phyloP scores from a whole-genome alignment of 23 red algal genomes.

The Agarophyton chilense region DNA sequence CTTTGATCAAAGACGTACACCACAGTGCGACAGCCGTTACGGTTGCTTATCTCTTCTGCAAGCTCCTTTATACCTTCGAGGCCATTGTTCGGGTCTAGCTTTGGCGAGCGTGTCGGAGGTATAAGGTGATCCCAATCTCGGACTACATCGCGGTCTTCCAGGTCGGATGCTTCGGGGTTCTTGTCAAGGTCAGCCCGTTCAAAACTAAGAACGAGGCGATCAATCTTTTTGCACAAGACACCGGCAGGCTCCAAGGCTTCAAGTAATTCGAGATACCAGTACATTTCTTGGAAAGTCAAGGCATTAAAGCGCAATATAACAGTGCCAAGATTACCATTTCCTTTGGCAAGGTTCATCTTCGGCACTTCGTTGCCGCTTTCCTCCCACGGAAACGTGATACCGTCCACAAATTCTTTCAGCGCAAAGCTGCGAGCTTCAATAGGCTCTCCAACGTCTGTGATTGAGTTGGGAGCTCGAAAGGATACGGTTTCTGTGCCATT shows the following conservation, averaged over 20 bases:
- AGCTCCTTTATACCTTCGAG: constrained; percentile 19
- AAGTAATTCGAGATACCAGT: constrained; percentile 52
- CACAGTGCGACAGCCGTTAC: constrained; percentile 41
- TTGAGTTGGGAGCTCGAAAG: constrained; percentile 27
- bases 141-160: constrained; percentile 40
- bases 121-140: constrained; percentile 40
- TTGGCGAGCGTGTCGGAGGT: neutral
- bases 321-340: constrained; percentile 54
- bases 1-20: constrained; percentile 50
- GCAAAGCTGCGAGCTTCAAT: constrained; percentile 29
- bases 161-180: neutral
- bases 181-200: constrained; percentile 21
- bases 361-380: constrained; percentile 24
- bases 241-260: constrained; percentile 36
- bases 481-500: constrained; percentile 26
- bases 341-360: constrained; percentile 50
- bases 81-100: constrained; percentile 29
- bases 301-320: constrained; percentile 56
- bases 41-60: constrained; percentile 27
- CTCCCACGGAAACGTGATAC: constrained; percentile 42
- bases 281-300: constrained; percentile 3
- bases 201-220: constrained; percentile 58
- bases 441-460: neutral
- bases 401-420: constrained; percentile 20
- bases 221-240: constrained; percentile 52